phyloP scores from a whole-genome alignment of 2,329 filamentous ascomycete genomes.

The Penicillium sp. region DNA sequence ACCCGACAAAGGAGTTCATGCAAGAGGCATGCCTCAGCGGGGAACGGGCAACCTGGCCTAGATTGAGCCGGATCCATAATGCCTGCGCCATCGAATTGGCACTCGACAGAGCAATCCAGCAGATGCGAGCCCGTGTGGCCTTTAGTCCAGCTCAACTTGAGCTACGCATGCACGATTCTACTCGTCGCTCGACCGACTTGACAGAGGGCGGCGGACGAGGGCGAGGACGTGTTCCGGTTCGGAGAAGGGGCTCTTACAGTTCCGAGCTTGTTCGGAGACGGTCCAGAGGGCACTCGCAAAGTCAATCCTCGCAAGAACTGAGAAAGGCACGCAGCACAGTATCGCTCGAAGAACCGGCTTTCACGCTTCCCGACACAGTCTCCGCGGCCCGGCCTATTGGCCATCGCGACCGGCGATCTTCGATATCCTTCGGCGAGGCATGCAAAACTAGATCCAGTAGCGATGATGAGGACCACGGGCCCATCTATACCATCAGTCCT shows the following conservation, averaged over 20 bases:
- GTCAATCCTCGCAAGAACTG: conserved; percentile 6
- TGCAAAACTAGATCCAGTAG: conserved; percentile 19
- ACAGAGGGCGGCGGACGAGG: conserved; percentile 23
- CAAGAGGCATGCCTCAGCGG: conserved; percentile 67
- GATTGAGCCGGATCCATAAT: conserved; percentile 76
- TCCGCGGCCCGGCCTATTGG: conserved; percentile 4
- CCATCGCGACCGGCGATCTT: conserved; percentile 6
- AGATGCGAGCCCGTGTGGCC: conserved; percentile 38
- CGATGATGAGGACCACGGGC: conserved; percentile 17
- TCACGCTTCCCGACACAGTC: conserved; percentile 7
- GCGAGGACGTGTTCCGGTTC: conserved; percentile 7
- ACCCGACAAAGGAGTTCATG: conserved; percentile 86
- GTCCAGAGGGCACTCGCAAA: conserved; percentile 6
- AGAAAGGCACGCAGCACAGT: conserved; percentile 21
- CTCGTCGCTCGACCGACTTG: conserved; percentile 16
- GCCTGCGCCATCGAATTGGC: conserved; percentile 85
- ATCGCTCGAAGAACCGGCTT: conserved; percentile 17
- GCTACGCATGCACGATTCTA: conserved; percentile 15
- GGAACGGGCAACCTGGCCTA: conserved; percentile 87
- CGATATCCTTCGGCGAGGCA: conserved; percentile 5
- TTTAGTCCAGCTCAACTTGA: conserved; percentile 29
- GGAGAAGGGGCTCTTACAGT: conserved; percentile 30
- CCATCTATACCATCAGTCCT: conserved; percentile 3
- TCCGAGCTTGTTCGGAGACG: conserved; percentile 27
- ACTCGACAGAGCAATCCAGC: conserved; percentile 46